These are phyloP conservation scores for Hymenoscyphus fructigenus DNA, from an alignment of 2,329 filamentous ascomycete species.

Conservation along the genomic window DNA sequence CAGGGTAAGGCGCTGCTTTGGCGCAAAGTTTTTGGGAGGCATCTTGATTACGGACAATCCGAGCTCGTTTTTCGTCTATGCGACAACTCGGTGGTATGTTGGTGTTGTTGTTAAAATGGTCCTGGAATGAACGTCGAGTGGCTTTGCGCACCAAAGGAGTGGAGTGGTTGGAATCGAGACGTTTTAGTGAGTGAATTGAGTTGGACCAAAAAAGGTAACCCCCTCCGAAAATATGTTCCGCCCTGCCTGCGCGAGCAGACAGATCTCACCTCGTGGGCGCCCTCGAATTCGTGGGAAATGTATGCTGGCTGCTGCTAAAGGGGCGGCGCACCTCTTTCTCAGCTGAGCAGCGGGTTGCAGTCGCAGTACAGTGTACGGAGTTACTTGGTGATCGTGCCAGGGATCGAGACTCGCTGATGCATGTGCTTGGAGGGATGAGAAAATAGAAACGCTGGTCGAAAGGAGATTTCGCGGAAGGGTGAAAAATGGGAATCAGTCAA, in stretches of 20 bases:
- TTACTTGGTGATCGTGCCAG: conserved; percentile 13
- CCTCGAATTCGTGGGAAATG: conserved; percentile 6
- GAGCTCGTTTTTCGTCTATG: conserved; percentile 2
- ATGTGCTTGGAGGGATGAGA: conserved; percentile 1
- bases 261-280: background rate
- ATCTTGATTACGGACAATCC: conserved; percentile 29
- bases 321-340: conserved; percentile 15
- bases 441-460: conserved; percentile 2
- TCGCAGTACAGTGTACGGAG: background rate
- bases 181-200: conserved; percentile 10
- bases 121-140: conserved; percentile 2
- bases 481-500: conserved; percentile 24
- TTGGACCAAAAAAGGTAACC: background rate
- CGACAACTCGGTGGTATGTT: background rate
- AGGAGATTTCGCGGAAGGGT: background rate
- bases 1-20: conserved; percentile 76
- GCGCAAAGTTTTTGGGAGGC: conserved; percentile 47
- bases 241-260: background rate
- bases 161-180: conserved; percentile 1
- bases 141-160: conserved; percentile 11
- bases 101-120: conserved; percentile 3
- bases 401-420: conserved; percentile 8
- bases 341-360: conserved; percentile 15
- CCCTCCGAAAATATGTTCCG: background rate
- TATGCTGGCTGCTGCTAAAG: conserved; percentile 11